Evolutionary conservation across 140 eudicot species (phyloP).

Genomic region (Stevia rebaudiana): DNA sequence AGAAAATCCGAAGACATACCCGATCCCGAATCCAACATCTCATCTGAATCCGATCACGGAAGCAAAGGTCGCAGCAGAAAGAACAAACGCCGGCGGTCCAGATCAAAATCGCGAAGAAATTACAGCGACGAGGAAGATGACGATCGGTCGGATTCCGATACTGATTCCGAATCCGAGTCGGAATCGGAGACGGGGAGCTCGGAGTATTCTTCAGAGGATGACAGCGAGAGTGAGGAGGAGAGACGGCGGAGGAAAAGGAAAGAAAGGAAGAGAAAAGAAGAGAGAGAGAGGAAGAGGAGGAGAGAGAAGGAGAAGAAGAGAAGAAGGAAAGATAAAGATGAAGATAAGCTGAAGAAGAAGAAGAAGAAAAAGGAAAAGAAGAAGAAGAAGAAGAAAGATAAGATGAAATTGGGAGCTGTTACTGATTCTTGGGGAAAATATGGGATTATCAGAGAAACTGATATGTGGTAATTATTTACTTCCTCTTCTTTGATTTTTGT

Average conservation of each 20-base stretch:
- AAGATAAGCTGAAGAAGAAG: constrained; percentile 29
- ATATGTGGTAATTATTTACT: constrained; percentile 67
- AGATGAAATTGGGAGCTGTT: constrained; percentile 58
- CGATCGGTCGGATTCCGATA: constrained; percentile 26
- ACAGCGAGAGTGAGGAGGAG: constrained; percentile 37
- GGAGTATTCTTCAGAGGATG: constrained; percentile 39
- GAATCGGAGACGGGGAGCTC: constrained; percentile 57
- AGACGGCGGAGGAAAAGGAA: constrained; percentile 41
- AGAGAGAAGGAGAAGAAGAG: constrained; percentile 36
- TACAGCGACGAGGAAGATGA: constrained; percentile 34
- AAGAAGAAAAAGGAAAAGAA: constrained; percentile 18
- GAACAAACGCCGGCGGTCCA: constrained; percentile 31
- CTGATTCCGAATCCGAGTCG: constrained; percentile 40
- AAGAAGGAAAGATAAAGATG: constrained; percentile 30
- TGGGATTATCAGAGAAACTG: constrained; percentile 73
- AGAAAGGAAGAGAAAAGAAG: constrained; percentile 34
- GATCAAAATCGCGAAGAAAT: constrained; percentile 36
- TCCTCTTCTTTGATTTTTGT: constrained; percentile 3
- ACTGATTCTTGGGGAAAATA: constrained; percentile 85
- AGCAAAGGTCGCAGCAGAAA: constrained; percentile 33
- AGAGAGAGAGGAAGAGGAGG: constrained; percentile 28
- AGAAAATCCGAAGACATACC: constrained; percentile 27
- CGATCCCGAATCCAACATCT: constrained; percentile 37
- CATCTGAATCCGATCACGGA: constrained; percentile 38
- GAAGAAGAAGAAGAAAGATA: constrained; percentile 48